A percentile compares a stretch with the other conserved stretches of the same genome.
phyloP scores from a whole-genome alignment of 2,329 filamentous ascomycete genomes.

The Neobulgaria alba region DNA sequence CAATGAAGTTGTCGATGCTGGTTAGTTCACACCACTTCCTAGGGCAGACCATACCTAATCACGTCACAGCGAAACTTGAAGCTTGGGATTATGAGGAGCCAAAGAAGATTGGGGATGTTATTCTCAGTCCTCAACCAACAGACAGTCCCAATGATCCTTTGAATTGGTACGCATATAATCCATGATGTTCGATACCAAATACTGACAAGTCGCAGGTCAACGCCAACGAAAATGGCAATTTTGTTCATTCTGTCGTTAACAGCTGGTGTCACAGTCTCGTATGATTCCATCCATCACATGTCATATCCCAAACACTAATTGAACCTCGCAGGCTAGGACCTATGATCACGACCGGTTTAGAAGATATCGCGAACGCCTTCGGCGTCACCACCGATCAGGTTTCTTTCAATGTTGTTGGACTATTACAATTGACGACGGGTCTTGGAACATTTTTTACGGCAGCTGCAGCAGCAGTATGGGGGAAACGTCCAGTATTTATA shows the following conservation, averaged over 20 bases:
- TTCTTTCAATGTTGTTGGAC: conserved; percentile 27
- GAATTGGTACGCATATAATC: conserved; percentile 32
- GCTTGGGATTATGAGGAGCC: conserved; percentile 24
- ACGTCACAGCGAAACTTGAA: conserved; percentile 11
- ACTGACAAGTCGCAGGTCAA: conserved; percentile 11
- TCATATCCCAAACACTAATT: conserved; percentile 5
- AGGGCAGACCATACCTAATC: conserved; percentile 1
- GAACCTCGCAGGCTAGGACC: conserved; percentile 28
- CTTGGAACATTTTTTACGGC: conserved; percentile 35
- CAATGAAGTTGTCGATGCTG: conserved; percentile 15
- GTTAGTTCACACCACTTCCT: conserved; percentile 3
- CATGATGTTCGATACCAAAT: no score
- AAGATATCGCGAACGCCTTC: conserved; percentile 30
- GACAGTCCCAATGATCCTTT: conserved; percentile 42
- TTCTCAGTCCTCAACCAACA: conserved; percentile 44
- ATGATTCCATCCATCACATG: conserved; percentile 14
- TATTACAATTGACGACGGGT: conserved; percentile 34
- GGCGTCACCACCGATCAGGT: conserved; percentile 31
- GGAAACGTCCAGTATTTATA: conserved; percentile 24
- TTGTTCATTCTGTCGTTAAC: conserved; percentile 22
- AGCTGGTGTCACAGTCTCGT: conserved; percentile 25
- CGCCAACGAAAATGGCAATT: conserved; percentile 21
- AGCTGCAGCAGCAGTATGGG: conserved; percentile 31
- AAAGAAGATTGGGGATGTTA: conserved; percentile 37
- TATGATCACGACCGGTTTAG: conserved; percentile 33